Percentiles rank a stretch among this genome's conserved stretches.
These are phyloP conservation scores for Phialocephala sp. DNA, from an alignment of 2,329 filamentous ascomycete genomes.

Conservation along the genomic window DNA sequence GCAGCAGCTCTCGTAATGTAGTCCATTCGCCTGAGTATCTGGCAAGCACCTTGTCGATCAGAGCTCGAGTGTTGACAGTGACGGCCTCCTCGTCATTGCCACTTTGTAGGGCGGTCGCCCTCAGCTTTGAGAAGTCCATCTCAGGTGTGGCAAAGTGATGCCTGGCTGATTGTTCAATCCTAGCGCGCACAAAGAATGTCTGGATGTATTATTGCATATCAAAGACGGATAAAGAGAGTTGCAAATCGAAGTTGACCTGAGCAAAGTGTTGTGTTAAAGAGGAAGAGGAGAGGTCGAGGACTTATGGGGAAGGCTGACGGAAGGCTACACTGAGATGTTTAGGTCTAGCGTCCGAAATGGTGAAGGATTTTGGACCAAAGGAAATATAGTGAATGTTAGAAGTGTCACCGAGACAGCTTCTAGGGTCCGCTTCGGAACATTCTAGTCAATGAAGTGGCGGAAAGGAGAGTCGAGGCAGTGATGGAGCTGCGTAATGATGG, in stretches of 20 bases:
- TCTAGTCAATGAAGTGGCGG: neutral
- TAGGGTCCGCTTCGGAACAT: neutral
- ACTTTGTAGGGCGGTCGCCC: slow-evolving; percentile 84
- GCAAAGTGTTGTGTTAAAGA: neutral
- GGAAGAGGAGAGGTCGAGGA: slow-evolving; percentile 12
- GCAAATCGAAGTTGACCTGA: neutral
- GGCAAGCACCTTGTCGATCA: slow-evolving; percentile 97
- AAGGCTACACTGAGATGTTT: slow-evolving; percentile 20
- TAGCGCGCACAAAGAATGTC: neutral
- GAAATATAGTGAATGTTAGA: neutral
- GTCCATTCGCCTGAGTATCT: slow-evolving; percentile 97
- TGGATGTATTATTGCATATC: neutral
- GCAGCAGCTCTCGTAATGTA: slow-evolving; percentile 87
- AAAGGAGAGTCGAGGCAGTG: neutral
- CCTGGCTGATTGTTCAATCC: neutral
- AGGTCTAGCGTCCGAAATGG: neutral
- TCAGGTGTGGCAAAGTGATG: slow-evolving; percentile 9
- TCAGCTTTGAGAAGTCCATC: slow-evolving; percentile 78
- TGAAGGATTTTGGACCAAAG: neutral
- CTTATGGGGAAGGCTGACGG: slow-evolving; percentile 28
- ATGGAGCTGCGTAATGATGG: slow-evolving; percentile 10
- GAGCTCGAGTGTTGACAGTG: slow-evolving; percentile 92
- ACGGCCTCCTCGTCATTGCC: slow-evolving; percentile 95
- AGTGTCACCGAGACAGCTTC: neutral
- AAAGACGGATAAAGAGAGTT: neutral